Percentiles rank a stretch among this genome's conserved stretches.
Evolutionary conservation across 1,139 yeast species (phyloP).

Genomic region (Pneumocystis wakefieldiae): DNA sequence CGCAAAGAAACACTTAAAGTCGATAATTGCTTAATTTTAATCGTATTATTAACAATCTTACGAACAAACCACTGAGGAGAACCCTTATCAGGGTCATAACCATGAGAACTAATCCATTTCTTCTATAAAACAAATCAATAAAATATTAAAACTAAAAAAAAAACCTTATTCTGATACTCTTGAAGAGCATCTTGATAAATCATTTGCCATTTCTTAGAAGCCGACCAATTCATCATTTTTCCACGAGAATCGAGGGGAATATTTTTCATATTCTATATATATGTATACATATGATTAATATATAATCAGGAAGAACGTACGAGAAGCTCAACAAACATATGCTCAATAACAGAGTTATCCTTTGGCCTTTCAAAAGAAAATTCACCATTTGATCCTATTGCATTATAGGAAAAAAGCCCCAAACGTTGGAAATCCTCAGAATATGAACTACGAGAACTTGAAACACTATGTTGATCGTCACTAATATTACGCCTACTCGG

Average conservation of each 20-base stretch:
- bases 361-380: conserved; percentile 22
- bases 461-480: background rate
- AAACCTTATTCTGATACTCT: conserved; percentile 45
- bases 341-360: conserved; percentile 23
- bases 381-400: conserved; percentile 14
- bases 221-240: conserved; percentile 61
- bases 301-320: conserved; percentile 16
- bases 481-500: background rate
- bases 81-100: conserved; percentile 19
- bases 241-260: conserved; percentile 63
- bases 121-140: conserved; percentile 1
- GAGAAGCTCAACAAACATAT: conserved; percentile 23
- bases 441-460: background rate
- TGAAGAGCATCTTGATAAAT: conserved; percentile 75
- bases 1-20: conserved; percentile 82
- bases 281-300: conserved; percentile 18
- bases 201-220: conserved; percentile 81
- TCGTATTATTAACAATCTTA: conserved; percentile 52
- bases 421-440: background rate
- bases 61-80: conserved; percentile 72
- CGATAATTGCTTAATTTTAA: conserved; percentile 57
- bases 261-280: conserved; percentile 61
- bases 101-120: conserved; percentile 20
- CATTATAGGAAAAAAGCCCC: background rate
- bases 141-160: background rate